Base-by-base conservation (phyloP, 2,329 filamentous ascomycete genomes). In the Arthrobotrys conoides region DNA sequence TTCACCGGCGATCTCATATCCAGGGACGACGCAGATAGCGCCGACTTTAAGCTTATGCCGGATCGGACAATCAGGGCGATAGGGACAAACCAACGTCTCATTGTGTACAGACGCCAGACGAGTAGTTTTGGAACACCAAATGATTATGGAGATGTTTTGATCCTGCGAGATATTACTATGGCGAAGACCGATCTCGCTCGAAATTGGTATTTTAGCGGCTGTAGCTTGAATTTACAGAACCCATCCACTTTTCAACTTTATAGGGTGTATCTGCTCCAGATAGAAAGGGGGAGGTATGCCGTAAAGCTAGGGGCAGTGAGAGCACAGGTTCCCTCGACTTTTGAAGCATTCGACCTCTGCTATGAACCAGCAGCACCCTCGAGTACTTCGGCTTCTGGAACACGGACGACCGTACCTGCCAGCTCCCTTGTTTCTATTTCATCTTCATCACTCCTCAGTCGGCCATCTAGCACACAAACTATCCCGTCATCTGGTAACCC, bases 141-240 rank as follows among this genome's bases (percentile, higher is more conserved):
- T 16, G 53, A 59, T 16, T 59, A 59, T 38, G 53, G 53, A 12
- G 53, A 59, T 38, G 30, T 59, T n/a, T 59, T 38, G 8, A 59
- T 59, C 18, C 8, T 59, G n/a, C 51, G 16, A 55, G 51, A 33
- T n/a, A 33, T 3, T 1, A 55, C 51, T 2, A 1, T 33, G 16
- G 24, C 51, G 6, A 5, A 33, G 5, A 30, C 9, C 5, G 24
- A 55, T 16, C 14, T 55, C 51, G 33, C 24, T 6, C 51, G 16
- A 1, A 18, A 33, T 55, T 59, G 30, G 30, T 30, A 20, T 59
- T 59, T 59, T 38, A 30, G 16, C 1, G 30, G 30, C 2, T 59
- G 30, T 8, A 38, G 8, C 9, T 22, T 38, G 18, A 9, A 38
- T 36, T 38, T 59, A 6, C 27, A 38, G 12, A 16, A 38, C 8